Evolutionary conservation across 306 rosid genomes (phyloP).

Genomic region (Luffa acutangula): DNA sequence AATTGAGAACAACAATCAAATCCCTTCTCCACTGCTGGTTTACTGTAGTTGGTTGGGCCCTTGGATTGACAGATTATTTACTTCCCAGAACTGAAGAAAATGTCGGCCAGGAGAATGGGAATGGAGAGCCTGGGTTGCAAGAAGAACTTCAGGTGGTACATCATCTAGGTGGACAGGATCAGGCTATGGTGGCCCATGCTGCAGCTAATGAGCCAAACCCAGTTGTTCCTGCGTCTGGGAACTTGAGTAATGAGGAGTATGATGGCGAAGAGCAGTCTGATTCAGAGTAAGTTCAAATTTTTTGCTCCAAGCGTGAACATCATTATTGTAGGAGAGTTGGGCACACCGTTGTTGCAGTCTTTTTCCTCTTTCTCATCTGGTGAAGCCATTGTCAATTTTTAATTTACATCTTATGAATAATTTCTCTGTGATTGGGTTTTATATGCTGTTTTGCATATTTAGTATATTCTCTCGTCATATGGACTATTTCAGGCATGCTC

Average conservation of each 20-base stretch:
- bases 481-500: neutral
- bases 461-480: neutral
- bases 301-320: neutral
- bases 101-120: constrained; percentile 69
- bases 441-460: neutral
- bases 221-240: constrained; percentile 34
- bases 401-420: neutral
- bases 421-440: neutral
- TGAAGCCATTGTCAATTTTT: neutral
- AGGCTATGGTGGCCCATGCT: constrained; percentile 43
- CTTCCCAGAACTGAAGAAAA: constrained; percentile 80
- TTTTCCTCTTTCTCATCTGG: neutral
- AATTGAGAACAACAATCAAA: constrained; percentile 86
- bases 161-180: constrained; percentile 52
- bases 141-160: constrained; percentile 65
- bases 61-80: constrained; percentile 79
- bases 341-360: neutral
- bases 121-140: constrained; percentile 81
- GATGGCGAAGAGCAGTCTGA: constrained; percentile 86
- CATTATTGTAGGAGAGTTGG: neutral
- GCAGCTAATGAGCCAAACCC: constrained; percentile 49
- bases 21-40: constrained; percentile 88
- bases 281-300: constrained; percentile 64
- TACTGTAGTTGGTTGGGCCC: constrained; percentile 96
- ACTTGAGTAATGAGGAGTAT: constrained; percentile 50